Conservation (phyloP, 345 rosid species). For the Pugionium dolabratum region DNA sequence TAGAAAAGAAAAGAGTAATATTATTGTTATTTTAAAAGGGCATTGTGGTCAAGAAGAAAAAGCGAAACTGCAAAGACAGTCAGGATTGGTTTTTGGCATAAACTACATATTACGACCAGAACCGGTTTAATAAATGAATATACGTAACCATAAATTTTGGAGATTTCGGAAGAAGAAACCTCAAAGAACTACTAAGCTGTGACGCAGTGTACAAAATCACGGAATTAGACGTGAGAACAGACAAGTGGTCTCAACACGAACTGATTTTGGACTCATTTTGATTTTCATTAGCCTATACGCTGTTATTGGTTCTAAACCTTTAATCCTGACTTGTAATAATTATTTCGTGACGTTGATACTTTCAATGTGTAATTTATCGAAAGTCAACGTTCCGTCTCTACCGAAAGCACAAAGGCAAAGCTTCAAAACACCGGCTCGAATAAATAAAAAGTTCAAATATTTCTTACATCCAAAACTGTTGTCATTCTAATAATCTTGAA, state of each 20-base stretch:
- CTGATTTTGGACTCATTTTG: too few relatives aligned
- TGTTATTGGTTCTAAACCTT: background rate
- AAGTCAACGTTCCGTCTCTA: background rate
- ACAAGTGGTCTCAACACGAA: background rate
- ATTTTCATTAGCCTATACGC: background rate
- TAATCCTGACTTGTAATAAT: background rate
- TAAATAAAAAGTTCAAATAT: constrained; percentile 3
- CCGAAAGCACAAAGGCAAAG: background rate
- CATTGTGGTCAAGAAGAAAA: too few relatives aligned
- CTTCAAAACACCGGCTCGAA: background rate
- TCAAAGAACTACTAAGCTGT: background rate
- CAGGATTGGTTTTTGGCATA: too few relatives aligned
- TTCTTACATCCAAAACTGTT: constrained; percentile 24
- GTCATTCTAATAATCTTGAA: constrained; percentile 14
- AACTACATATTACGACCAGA: too few relatives aligned
- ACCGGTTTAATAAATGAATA: too few relatives aligned
- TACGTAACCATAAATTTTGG: too few relatives aligned
- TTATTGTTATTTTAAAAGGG: too few relatives aligned
- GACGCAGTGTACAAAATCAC: background rate
- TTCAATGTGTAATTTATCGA: background rate
- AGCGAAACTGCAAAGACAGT: too few relatives aligned
- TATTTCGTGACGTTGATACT: background rate
- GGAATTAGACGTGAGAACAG: constrained; percentile 5
- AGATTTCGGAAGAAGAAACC: background rate
- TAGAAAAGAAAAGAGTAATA: too few relatives aligned